Base-by-base conservation (phyloP, 2,329 filamentous ascomycete genomes). In the Neonectria coccinea region DNA sequence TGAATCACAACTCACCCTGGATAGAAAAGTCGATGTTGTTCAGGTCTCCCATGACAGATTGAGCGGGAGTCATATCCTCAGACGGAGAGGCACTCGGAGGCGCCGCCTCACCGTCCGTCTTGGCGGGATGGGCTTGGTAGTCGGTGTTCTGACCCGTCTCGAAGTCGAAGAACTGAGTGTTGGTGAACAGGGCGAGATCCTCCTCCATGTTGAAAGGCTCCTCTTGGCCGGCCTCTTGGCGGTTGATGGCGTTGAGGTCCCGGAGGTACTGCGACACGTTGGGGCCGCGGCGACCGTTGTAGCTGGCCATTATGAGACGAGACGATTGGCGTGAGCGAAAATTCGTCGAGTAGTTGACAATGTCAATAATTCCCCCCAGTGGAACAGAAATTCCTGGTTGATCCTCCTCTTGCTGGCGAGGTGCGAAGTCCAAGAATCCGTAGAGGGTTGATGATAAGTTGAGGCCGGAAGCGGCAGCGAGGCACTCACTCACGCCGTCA, bases 211-310 rank as follows among this genome's bases (percentile, higher is more conserved):
- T 86, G 78, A 90, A 86, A 56, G 84, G 80, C 58, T 91, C 88
- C 65, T 90, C 85, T 58, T 78, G 76, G 29, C 86, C 77, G 25
- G 62, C 71, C 72, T 84, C 86, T 66, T 90, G 84, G 58, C 91
- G 87, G 72, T 89, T 88, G 66, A 91, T 83, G 66, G 89, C 88
- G 83, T 97, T 97, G 74, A 97, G 85, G 72, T 94, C 91, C 74
- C 92, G 91, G 70, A 97, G 86, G 82, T 96, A 97, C 76, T 94
- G 91, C 76, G 93, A 94, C 81, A 97, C 92, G 79, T 97, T 97
- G 75, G 92, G 91, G 73, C 88, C 92, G 76, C 91, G 89, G 67
- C 93, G 91, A 76, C 90, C 91, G 79, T 86, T 89, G 86, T 89
- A 94, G 77, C 84, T 86, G 78, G 92, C 89, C 91, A 94, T 94